These are phyloP conservation scores for Vaucheria bursata DNA, from an alignment of 352 stramenopile species.

Conservation along the genomic window DNA sequence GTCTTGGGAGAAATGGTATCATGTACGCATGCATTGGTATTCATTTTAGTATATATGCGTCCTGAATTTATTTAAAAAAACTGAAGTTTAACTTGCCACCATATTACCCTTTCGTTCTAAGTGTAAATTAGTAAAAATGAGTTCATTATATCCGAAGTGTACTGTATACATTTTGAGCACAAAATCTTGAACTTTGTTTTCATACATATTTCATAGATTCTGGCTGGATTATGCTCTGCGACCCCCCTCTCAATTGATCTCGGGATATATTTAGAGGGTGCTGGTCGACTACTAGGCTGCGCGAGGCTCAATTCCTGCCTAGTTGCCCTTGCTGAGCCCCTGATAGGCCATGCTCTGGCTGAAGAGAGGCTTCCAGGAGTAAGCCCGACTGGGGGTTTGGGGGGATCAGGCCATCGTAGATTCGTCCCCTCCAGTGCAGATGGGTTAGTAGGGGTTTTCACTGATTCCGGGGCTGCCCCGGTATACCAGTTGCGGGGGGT, in stretches of 20 bases:
- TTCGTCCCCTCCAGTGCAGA: background rate
- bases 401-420: background rate
- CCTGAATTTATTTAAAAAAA: too few relatives aligned
- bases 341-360: conserved; percentile 1
- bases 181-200: too few relatives aligned
- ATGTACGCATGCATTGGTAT: too few relatives aligned
- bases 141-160: too few relatives aligned
- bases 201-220: too few relatives aligned
- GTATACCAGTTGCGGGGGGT: conserved; percentile 21
- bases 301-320: conserved; percentile 6
- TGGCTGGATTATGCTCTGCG: background rate
- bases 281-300: conserved; percentile 15
- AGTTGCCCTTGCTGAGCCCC: conserved; percentile 13
- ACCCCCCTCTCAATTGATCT: conserved; percentile 13
- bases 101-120: too few relatives aligned
- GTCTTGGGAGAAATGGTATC: too few relatives aligned
- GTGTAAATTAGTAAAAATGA: too few relatives aligned
- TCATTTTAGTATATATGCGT: too few relatives aligned
- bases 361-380: background rate
- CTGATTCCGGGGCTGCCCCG: conserved; percentile 16
- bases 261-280: conserved; percentile 27
- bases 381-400: conserved; percentile 2
- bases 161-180: too few relatives aligned
- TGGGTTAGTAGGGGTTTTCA: background rate
- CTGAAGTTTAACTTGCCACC: too few relatives aligned